Percentiles rank a stretch among this genome's conserved stretches.
Evolutionary conservation across 306 rosid species (phyloP).

Genomic region (Cucurbita pepo): DNA sequence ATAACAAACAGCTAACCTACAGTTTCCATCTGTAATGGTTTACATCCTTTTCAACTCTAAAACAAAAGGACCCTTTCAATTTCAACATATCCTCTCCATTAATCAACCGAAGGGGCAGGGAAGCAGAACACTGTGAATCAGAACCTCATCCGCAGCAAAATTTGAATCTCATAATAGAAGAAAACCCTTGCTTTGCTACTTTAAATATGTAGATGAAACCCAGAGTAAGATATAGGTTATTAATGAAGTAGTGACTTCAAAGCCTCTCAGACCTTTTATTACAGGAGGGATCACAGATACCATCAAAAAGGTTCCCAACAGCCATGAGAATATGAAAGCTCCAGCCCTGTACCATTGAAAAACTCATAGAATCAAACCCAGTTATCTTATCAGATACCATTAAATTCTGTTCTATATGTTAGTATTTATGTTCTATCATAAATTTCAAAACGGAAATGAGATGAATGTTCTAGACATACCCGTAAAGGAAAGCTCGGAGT

Average conservation of each 20-base stretch:
- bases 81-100: background rate
- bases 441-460: conserved; percentile 1
- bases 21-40: background rate
- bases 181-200: conserved; percentile 13
- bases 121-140: background rate
- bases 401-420: background rate
- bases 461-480: conserved; percentile 34
- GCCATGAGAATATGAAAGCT: conserved; percentile 71
- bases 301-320: conserved; percentile 95
- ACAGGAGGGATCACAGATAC: conserved; percentile 84
- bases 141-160: conserved; percentile 24
- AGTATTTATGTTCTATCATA: background rate
- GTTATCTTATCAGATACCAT: background rate
- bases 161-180: conserved; percentile 10
- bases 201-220: conserved; percentile 84
- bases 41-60: background rate
- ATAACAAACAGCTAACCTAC: background rate
- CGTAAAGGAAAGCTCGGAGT: conserved; percentile 56
- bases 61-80: background rate
- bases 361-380: conserved; percentile 2
- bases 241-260: conserved; percentile 78
- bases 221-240: conserved; percentile 61
- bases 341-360: conserved; percentile 56
- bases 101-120: background rate
- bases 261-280: conserved; percentile 65